Conservation (phyloP, 2,329 filamentous ascomycete species). For the Trichoderma asperellum region DNA sequence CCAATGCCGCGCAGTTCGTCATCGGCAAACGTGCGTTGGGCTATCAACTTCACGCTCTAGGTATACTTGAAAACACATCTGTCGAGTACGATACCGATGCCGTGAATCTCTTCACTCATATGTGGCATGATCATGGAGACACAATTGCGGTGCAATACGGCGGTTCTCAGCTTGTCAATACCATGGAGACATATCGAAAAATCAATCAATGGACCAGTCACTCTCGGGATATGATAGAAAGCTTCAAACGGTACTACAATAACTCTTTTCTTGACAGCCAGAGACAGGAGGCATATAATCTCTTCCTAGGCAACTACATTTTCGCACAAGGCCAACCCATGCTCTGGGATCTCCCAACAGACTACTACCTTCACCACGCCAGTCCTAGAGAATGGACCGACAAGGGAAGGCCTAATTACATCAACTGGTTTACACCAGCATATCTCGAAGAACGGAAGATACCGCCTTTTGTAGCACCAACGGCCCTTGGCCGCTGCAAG, state of each 20-base stretch:
- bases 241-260: slow-evolving; percentile 98
- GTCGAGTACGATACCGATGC: slow-evolving; percentile 95
- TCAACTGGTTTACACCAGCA: slow-evolving; percentile 82
- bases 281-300: slow-evolving; percentile 94
- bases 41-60: slow-evolving; percentile 87
- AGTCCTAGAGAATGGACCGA: slow-evolving; percentile 75
- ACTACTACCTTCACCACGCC: slow-evolving; percentile 94
- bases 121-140: slow-evolving; percentile 98
- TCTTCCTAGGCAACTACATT: slow-evolving; percentile 95
- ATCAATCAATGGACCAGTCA: slow-evolving; percentile 99
- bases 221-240: slow-evolving; percentile 98
- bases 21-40: slow-evolving; percentile 94
- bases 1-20: slow-evolving; percentile 96
- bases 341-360: slow-evolving; percentile 93
- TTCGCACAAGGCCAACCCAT: slow-evolving; percentile 86
- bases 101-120: slow-evolving; percentile 94
- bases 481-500: slow-evolving; percentile 45
- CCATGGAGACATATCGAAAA: slow-evolving; percentile 98
- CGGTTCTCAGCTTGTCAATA: slow-evolving; percentile 96
- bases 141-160: slow-evolving; percentile 98
- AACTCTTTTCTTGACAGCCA: slow-evolving; percentile 98
- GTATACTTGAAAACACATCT: slow-evolving; percentile 76
- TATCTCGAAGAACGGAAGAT: slow-evolving; percentile 66
- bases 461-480: slow-evolving; percentile 51
- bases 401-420: slow-evolving; percentile 70